Conservation (phyloP, 2,329 filamentous ascomycete genomes). For the Colletotrichum sp. region DNA sequence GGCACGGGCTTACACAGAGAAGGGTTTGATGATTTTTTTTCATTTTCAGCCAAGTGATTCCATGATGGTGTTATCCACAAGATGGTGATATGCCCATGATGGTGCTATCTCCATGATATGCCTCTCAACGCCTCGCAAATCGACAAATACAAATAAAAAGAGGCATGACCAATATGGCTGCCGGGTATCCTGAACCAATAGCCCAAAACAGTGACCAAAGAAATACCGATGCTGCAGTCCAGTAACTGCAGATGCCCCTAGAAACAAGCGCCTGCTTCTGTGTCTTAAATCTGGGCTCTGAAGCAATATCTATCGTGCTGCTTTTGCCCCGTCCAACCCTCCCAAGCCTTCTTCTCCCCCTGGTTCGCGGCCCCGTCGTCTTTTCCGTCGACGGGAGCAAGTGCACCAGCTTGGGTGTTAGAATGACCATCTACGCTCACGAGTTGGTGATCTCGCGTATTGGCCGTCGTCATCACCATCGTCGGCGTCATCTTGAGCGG, state of each 20-base stretch:
- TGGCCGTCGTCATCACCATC: not conserved
- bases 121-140: not conserved
- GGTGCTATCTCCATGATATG: not conserved
- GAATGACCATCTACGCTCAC: not conserved
- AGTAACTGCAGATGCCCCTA: not conserved
- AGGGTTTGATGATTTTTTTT: not conserved
- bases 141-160: not conserved
- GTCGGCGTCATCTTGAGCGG: not conserved
- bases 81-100: not conserved
- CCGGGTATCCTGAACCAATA: not conserved
- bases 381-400: not conserved
- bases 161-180: not conserved
- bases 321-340: too few relatives aligned
- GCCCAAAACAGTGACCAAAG: not conserved
- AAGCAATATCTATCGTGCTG: not conserved
- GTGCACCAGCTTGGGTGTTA: not conserved
- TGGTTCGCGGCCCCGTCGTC: not conserved
- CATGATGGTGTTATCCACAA: not conserved
- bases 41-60: not conserved
- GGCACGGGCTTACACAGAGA: not conserved
- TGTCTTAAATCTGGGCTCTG: not conserved
- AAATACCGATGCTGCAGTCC: not conserved
- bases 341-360: not conserved
- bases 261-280: not conserved
- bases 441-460: not conserved